phyloP scores from a whole-genome alignment of 1,284 basidiomycete genomes.

The Cryptococcus sp. region DNA sequence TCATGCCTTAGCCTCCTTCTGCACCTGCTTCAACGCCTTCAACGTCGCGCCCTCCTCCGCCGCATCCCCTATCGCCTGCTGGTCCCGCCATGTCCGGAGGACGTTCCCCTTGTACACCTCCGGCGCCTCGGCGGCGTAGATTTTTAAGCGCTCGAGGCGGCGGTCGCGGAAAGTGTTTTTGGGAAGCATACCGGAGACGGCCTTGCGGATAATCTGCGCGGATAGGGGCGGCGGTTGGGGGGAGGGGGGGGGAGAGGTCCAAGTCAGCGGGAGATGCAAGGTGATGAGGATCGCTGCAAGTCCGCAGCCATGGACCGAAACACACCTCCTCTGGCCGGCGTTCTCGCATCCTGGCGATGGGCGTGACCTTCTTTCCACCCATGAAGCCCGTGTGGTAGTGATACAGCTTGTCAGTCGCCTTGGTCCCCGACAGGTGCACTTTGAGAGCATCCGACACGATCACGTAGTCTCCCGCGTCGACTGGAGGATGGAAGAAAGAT shows the following conservation, averaged over 20 bases:
- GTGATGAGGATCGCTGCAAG: neutral
- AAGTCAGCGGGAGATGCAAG: neutral
- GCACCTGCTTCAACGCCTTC: neutral
- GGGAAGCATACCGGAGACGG: conserved; percentile 93
- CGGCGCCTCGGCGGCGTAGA: conserved; percentile 63
- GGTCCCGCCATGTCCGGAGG: conserved; percentile 39
- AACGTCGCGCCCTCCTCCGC: too few species aligned
- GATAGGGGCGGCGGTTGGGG: neutral
- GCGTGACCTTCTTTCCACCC: conserved; percentile 87
- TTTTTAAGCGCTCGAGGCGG: conserved; percentile 75
- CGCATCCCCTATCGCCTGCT: neutral
- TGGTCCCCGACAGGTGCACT: conserved; percentile 84
- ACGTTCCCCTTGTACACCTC: conserved; percentile 31
- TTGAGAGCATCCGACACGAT: conserved; percentile 86
- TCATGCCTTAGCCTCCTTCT: neutral
- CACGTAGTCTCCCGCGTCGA: conserved; percentile 96
- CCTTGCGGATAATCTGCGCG: conserved; percentile 84
- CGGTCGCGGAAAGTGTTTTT: conserved; percentile 90
- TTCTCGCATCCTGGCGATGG: conserved; percentile 75
- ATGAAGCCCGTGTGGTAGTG: conserved; percentile 89
- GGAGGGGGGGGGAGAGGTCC: neutral
- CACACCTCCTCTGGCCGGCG: conserved; percentile 84
- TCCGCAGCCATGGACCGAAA: neutral
- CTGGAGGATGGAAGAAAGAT: conserved; percentile 49
- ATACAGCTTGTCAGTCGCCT: conserved; percentile 83